Conservation (phyloP, 1,284 basidiomycete genomes). For the Rhodotorula sp. region DNA sequence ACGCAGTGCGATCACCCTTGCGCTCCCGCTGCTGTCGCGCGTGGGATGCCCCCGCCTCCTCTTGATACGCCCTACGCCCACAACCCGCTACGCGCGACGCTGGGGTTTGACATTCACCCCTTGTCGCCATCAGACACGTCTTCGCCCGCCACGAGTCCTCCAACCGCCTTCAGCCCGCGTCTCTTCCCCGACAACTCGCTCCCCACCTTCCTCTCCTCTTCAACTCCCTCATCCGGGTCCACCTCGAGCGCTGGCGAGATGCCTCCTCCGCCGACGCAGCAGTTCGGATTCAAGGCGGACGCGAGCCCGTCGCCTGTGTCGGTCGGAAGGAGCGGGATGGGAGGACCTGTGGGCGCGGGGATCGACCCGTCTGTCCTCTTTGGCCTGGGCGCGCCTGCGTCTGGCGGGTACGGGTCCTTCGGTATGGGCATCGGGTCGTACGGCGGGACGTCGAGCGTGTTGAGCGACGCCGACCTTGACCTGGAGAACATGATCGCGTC, state of each 20-base stretch:
- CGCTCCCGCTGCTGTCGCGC: no score
- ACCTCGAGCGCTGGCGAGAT: neutral
- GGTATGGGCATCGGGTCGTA: neutral
- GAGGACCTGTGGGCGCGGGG: neutral
- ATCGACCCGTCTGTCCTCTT: conserved; percentile 24
- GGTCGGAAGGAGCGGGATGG: no score
- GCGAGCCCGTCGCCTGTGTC: no score
- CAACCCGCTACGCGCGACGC: no score
- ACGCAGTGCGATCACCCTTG: no score
- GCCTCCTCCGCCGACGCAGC: no score
- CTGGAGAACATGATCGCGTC: conserved; percentile 30
- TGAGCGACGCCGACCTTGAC: conserved; percentile 34
- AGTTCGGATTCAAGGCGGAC: no score
- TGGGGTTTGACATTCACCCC: no score
- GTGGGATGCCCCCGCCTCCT: no score
- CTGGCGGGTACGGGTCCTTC: neutral
- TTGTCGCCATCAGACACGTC: no score
- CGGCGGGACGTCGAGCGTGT: neutral
- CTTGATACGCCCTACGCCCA: no score
- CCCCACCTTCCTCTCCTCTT: neutral
- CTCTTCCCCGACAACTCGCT: neutral
- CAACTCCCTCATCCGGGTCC: neutral
- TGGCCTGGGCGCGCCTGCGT: neutral
- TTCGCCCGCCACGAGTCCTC: no score
- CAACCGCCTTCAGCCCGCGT: neutral